Conservation (phyloP, 2,329 filamentous ascomycete genomes). For the Hypoxylon sp. region DNA sequence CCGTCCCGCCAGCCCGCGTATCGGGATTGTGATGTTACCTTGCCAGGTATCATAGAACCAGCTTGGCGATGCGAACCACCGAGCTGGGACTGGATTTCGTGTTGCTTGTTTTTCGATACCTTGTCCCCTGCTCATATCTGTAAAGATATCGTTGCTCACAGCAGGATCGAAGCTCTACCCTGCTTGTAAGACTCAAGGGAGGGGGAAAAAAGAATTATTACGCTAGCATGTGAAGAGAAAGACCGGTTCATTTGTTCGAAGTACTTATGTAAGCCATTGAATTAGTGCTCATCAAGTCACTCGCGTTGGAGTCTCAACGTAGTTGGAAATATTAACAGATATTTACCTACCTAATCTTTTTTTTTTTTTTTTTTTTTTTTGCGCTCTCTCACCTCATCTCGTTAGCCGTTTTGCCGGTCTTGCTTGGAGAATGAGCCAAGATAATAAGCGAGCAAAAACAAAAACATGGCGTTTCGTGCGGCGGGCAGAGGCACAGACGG, state of each 20-base stretch:
- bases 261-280: too few relatives aligned
- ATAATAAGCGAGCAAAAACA: constrained; percentile 24
- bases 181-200: background rate
- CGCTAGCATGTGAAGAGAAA: background rate
- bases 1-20: constrained; percentile 20
- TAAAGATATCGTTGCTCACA: constrained; percentile 6
- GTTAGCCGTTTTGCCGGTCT: constrained; percentile 2
- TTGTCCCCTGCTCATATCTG: background rate
- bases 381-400: background rate
- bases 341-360: too few relatives aligned
- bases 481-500: constrained; percentile 28
- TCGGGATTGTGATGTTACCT: constrained; percentile 21
- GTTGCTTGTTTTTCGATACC: constrained; percentile 17
- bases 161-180: constrained; percentile 6
- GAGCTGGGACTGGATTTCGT: constrained; percentile 22
- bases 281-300: background rate
- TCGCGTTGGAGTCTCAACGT: background rate
- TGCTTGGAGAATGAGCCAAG: constrained; percentile 5
- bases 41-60: constrained; percentile 15
- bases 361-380: too few relatives aligned
- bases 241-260: background rate
- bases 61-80: constrained; percentile 25
- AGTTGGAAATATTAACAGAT: constrained; percentile 6
- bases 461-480: constrained; percentile 13
- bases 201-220: background rate